Percentiles rank a stretch among this genome's conserved stretches.
phyloP scores from a whole-genome alignment of 345 rosid genomes.

The Adansonia digitata region DNA sequence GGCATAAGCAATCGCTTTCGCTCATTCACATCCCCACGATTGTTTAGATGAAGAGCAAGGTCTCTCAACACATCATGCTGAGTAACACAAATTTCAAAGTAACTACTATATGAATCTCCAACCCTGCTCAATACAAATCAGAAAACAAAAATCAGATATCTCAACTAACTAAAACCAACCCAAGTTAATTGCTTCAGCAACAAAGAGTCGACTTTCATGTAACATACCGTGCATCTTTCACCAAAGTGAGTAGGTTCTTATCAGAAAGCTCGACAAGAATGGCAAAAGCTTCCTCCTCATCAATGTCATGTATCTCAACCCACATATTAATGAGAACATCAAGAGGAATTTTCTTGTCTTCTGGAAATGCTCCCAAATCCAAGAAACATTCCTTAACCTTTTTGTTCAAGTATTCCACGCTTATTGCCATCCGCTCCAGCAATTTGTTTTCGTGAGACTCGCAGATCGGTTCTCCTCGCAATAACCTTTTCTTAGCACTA shows the following conservation, averaged over 20 bases:
- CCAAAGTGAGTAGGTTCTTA: conserved; percentile 77
- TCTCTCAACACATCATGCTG: conserved; percentile 92
- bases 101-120: conserved; percentile 64
- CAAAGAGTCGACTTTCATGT: neutral
- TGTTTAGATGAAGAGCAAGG: conserved; percentile 65
- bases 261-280: conserved; percentile 64
- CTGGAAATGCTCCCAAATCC: conserved; percentile 95
- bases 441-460: conserved; percentile 69
- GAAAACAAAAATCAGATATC: conserved; percentile 10
- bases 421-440: conserved; percentile 71
- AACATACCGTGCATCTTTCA: conserved; percentile 65
- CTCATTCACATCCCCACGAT: conserved; percentile 34
- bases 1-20: conserved; percentile 68
- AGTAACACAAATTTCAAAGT: conserved; percentile 61
- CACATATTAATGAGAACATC: conserved; percentile 85
- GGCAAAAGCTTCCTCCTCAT: conserved; percentile 57
- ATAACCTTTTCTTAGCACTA: conserved; percentile 56
- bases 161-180: conserved; percentile 2
- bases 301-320: conserved; percentile 65
- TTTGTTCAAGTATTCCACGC: conserved; percentile 42
- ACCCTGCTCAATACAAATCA: conserved; percentile 40
- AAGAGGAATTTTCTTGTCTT: conserved; percentile 86
- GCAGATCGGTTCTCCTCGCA: conserved; percentile 64
- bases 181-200: neutral
- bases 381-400: conserved; percentile 69